A percentile compares a stretch with the other conserved stretches of the same genome.
phyloP scores from a whole-genome alignment of 257 asterid genomes.

The Linaria vulgaris region DNA sequence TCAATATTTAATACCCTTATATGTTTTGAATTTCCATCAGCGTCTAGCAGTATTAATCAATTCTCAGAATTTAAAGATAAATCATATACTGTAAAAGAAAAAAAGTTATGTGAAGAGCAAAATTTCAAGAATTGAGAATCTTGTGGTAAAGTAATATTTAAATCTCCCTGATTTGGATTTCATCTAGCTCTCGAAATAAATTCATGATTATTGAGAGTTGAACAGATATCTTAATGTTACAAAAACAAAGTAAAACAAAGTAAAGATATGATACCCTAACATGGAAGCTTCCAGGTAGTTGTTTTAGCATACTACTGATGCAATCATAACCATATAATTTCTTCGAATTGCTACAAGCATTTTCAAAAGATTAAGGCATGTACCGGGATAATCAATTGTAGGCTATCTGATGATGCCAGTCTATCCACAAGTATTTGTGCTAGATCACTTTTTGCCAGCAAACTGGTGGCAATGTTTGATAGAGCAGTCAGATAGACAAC shows the following conservation, averaged over 20 bases:
- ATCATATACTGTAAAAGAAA: constrained; percentile 2
- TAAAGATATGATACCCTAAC: constrained; percentile 1
- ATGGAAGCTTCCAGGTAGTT: constrained; percentile 18
- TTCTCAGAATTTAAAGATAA: constrained; percentile 8
- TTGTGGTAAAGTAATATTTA: constrained; percentile 3
- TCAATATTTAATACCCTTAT: neutral
- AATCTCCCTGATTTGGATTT: neutral
- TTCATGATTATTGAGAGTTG: constrained; percentile 7
- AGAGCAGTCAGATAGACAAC: constrained; percentile 93
- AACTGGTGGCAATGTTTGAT: constrained; percentile 74
- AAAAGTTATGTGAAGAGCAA: constrained; percentile 16
- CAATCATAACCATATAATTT: constrained; percentile 5
- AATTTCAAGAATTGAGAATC: constrained; percentile 8
- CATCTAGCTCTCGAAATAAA: neutral
- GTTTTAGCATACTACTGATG: constrained; percentile 8
- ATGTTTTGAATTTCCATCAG: neutral
- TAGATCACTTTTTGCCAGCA: constrained; percentile 67
- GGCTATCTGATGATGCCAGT: constrained; percentile 66
- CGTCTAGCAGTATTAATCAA: constrained; percentile 6
- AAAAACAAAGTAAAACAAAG: neutral
- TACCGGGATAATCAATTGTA: constrained; percentile 96
- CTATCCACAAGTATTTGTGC: constrained; percentile 71
- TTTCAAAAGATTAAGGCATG: constrained; percentile 22
- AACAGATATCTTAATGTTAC: constrained; percentile 2
- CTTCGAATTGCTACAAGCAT: neutral